Percentiles rank a stretch among this genome's conserved stretches.
phyloP scores from a whole-genome alignment of 805 yeast genomes.

The Hagleromyces aurorensis region DNA sequence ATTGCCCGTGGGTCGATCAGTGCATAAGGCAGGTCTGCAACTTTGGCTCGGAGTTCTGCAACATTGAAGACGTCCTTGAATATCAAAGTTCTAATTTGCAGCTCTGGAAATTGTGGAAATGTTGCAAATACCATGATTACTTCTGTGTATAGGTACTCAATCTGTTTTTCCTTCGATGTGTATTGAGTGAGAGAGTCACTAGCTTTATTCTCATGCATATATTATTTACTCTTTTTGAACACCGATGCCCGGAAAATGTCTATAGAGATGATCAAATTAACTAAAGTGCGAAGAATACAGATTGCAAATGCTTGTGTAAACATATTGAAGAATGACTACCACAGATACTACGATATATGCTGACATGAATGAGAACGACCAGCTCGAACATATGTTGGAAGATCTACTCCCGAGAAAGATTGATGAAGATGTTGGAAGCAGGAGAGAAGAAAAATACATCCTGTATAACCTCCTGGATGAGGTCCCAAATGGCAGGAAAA shows the following conservation, averaged over 20 bases:
- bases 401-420: background rate
- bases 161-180: no score
- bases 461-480: conserved; percentile 22
- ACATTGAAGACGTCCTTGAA: conserved; percentile 41
- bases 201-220: no score
- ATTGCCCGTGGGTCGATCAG: conserved; percentile 55
- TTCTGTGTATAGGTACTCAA: no score
- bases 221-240: no score
- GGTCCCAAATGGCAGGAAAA: conserved; percentile 19
- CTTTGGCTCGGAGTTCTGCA: conserved; percentile 33
- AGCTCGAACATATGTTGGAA: conserved; percentile 1
- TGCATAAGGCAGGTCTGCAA: conserved; percentile 51
- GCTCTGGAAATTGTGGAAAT: conserved; percentile 43
- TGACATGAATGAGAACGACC: background rate
- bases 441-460: conserved; percentile 4
- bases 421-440: conserved; percentile 3
- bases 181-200: no score
- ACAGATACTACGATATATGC: no score
- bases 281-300: no score
- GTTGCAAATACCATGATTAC: conserved; percentile 8
- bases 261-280: no score
- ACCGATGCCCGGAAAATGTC: no score
- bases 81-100: conserved; percentile 34
- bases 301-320: no score
- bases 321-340: no score